Percentiles rank a stretch among this genome's conserved stretches.
Evolutionary conservation across 2,329 filamentous ascomycete genomes (phyloP).

Genomic region (Fusarium setosum): DNA sequence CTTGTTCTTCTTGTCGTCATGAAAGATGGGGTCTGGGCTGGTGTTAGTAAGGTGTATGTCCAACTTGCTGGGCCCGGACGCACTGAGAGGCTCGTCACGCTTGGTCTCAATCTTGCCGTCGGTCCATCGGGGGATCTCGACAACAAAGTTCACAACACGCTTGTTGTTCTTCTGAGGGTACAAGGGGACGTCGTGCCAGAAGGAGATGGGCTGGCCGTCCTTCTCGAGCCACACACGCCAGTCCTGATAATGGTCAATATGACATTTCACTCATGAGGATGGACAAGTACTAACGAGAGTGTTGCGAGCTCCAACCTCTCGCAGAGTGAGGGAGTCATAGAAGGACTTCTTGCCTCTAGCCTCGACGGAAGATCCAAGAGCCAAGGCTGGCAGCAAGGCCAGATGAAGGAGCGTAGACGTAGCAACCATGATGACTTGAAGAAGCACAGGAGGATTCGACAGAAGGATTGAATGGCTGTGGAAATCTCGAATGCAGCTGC

Average conservation of each 20-base stretch:
- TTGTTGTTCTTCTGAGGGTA: conserved; percentile 50
- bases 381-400: conserved; percentile 33
- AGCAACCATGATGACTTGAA: conserved; percentile 28
- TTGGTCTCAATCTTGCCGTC: conserved; percentile 54
- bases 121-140: conserved; percentile 56
- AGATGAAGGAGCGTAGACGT: conserved; percentile 26
- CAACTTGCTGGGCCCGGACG: accelerated
- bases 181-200: conserved; percentile 56
- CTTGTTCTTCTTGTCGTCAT: conserved; percentile 51
- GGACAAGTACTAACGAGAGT: conserved; percentile 43
- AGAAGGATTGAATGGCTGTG: not conserved
- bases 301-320: conserved; percentile 53
- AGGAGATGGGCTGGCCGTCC: conserved; percentile 53
- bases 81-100: conserved; percentile 54
- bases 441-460: not conserved
- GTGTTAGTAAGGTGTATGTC: not conserved
- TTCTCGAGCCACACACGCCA: conserved; percentile 56
- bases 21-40: conserved; percentile 52
- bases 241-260: conserved; percentile 41
- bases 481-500: not conserved
- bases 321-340: conserved; percentile 42
- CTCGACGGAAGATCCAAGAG: conserved; percentile 21
- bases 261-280: accelerated
- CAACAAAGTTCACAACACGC: conserved; percentile 51
- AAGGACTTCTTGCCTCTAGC: conserved; percentile 33